Evolutionary conservation across 2,329 filamentous ascomycete genomes (phyloP).

Genomic region (Ascochyta lentis): DNA sequence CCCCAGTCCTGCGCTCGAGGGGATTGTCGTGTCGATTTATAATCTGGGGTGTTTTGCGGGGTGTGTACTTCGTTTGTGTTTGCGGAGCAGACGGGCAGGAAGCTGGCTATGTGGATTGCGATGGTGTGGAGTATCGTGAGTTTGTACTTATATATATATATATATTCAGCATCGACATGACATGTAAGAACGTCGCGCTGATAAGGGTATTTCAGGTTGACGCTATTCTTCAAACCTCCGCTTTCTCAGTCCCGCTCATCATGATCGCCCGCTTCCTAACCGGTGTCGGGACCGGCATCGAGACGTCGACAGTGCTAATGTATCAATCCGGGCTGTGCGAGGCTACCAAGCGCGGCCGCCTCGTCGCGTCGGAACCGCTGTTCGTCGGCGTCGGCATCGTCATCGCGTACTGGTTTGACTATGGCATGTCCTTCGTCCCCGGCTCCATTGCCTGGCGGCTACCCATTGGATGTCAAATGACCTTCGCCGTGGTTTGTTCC

Average conservation of each 20-base stretch:
- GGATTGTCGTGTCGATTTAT: slow-evolving; percentile 54
- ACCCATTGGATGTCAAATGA: slow-evolving; percentile 55
- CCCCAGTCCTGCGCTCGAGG: slow-evolving; percentile 48
- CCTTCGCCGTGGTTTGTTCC: slow-evolving; percentile 48
- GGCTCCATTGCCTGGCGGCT: slow-evolving; percentile 56
- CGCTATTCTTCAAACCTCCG: slow-evolving; percentile 47
- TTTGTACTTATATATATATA: background rate
- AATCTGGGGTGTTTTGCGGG: slow-evolving; percentile 50
- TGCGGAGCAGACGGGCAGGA: slow-evolving; percentile 47
- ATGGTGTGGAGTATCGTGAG: slow-evolving; percentile 51
- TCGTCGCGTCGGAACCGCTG: slow-evolving; percentile 64
- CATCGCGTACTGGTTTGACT: slow-evolving; percentile 56
- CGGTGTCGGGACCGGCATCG: slow-evolving; percentile 62
- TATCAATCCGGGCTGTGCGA: slow-evolving; percentile 61
- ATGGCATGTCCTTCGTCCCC: slow-evolving; percentile 48
- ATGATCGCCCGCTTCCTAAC: slow-evolving; percentile 60
- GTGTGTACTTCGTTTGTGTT: slow-evolving; percentile 48
- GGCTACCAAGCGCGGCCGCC: slow-evolving; percentile 63
- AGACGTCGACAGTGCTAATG: slow-evolving; percentile 60
- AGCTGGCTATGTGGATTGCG: slow-evolving; percentile 51
- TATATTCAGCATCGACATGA: too few species aligned
- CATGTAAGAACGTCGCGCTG: too few species aligned
- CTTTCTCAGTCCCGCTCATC: slow-evolving; percentile 51
- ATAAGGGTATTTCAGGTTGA: slow-evolving; percentile 32
- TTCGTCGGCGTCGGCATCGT: slow-evolving; percentile 57